Conservation (phyloP, 345 rosid genomes). For the Passiflora organensis region DNA sequence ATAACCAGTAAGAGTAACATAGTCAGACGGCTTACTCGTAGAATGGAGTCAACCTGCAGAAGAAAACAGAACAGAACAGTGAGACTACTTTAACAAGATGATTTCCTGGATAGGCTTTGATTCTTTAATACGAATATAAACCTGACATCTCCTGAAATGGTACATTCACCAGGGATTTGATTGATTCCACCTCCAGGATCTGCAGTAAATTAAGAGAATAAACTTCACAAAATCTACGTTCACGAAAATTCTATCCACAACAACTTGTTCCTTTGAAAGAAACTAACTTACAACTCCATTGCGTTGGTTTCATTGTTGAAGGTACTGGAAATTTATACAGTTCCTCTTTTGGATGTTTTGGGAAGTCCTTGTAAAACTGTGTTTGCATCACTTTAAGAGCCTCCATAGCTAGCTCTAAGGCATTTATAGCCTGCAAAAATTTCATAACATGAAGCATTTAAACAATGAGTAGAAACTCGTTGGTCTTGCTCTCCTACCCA, state of each 20-base stretch:
- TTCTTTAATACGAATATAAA: constrained; percentile 18
- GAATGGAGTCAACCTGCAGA: constrained; percentile 89
- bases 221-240: constrained; percentile 17
- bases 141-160: constrained; percentile 92
- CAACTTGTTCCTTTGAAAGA: constrained; percentile 2
- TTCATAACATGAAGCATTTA: constrained; percentile 4
- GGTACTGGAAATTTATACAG: constrained; percentile 90
- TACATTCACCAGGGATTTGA: constrained; percentile 94
- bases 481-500: too few species aligned
- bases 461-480: constrained; percentile 2
- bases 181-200: constrained; percentile 99
- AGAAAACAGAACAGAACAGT: constrained; percentile 7
- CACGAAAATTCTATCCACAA: constrained; percentile 8
- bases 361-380: constrained; percentile 82
- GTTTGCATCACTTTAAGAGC: constrained; percentile 73
- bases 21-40: constrained; percentile 58
- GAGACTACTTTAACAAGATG: not conserved
- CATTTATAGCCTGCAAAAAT: constrained; percentile 75
- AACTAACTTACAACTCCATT: constrained; percentile 72
- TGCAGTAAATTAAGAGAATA: constrained; percentile 19
- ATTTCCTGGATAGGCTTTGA: not conserved
- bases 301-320: constrained; percentile 98
- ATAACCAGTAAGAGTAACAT: too few species aligned
- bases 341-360: constrained; percentile 73
- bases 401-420: constrained; percentile 88